phyloP scores from a whole-genome alignment of 805 yeast species.

The Saturnispora sekii region DNA sequence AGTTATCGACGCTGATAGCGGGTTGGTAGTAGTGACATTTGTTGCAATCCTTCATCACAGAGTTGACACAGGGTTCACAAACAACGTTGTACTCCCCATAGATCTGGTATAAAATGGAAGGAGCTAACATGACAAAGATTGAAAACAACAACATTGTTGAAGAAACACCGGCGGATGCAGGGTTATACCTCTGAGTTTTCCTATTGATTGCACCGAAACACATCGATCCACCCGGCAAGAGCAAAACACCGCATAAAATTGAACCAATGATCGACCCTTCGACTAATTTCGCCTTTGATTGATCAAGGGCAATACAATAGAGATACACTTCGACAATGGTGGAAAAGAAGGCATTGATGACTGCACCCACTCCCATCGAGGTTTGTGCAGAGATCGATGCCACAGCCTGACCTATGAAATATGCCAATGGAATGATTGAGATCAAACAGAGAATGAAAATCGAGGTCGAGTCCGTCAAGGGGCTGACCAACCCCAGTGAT shows the following conservation, averaged over 20 bases:
- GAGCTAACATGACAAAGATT: conserved; percentile 82
- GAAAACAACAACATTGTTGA: conserved; percentile 93
- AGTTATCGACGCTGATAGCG: conserved; percentile 54
- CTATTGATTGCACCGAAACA: conserved; percentile 92
- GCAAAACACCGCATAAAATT: conserved; percentile 80
- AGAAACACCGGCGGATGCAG: conserved; percentile 93
- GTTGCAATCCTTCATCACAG: conserved; percentile 36
- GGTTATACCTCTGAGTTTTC: conserved; percentile 92
- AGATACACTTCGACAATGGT: conserved; percentile 89
- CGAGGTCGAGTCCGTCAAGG: conserved; percentile 51
- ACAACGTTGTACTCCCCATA: conserved; percentile 77
- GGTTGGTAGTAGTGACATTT: conserved; percentile 75
- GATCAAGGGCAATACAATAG: conserved; percentile 83
- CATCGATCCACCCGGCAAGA: conserved; percentile 93
- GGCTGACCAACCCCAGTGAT: conserved; percentile 26
- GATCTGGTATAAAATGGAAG: conserved; percentile 80
- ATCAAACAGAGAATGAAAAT: conserved; percentile 69
- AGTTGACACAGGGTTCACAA: conserved; percentile 47
- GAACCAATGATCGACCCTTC: conserved; percentile 96
- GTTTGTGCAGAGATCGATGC: conserved; percentile 98
- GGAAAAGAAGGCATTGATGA: conserved; percentile 93
- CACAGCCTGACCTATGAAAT: conserved; percentile 98
- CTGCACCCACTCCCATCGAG: conserved; percentile 98
- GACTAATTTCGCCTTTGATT: conserved; percentile 78
- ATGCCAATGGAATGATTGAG: conserved; percentile 88